Percentiles rank a stretch among this genome's conserved stretches.
Evolutionary conservation across 139 green algal species (phyloP).

Genomic region (Auxenochlorella pyrenoidosa): DNA sequence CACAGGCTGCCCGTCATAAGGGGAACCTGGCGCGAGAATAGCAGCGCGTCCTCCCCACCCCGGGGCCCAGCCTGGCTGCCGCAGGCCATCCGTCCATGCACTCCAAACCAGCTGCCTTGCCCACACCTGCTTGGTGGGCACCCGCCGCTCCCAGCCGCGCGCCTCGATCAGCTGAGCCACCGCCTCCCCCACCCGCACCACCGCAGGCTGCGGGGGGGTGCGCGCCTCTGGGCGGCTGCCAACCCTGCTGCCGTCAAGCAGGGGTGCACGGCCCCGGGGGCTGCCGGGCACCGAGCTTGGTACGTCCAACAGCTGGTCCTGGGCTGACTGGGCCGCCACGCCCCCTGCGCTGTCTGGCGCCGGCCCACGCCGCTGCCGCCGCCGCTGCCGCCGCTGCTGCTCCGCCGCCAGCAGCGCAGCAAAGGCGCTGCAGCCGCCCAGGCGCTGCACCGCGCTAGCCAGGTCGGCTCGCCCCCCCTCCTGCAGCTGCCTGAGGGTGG

Average conservation of each 20-base stretch:
- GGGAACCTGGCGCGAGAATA: too few species aligned
- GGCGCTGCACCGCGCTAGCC: neutral
- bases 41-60: too few species aligned
- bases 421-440: conserved; percentile 23
- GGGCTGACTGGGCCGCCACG: neutral
- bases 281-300: neutral
- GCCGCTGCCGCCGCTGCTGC: conserved; percentile 12
- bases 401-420: conserved; percentile 4
- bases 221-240: neutral
- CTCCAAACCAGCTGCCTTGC: neutral
- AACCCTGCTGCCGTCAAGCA: neutral
- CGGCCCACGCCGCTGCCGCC: neutral
- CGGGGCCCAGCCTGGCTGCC: too few species aligned
- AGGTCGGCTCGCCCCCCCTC: conserved; percentile 27
- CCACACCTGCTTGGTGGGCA: conserved; percentile 32
- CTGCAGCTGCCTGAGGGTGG: conserved; percentile 21
- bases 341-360: neutral
- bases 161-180: conserved; percentile 29
- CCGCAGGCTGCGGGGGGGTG: conserved; percentile 13
- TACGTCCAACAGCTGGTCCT: neutral
- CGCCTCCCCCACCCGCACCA: conserved; percentile 14
- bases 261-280: neutral
- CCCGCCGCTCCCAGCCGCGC: conserved; percentile 19
- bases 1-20: too few species aligned
- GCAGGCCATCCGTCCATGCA: neutral